Base-by-base conservation (phyloP, 2,329 filamentous ascomycete genomes). In the Ceratocystis colombiana region DNA sequence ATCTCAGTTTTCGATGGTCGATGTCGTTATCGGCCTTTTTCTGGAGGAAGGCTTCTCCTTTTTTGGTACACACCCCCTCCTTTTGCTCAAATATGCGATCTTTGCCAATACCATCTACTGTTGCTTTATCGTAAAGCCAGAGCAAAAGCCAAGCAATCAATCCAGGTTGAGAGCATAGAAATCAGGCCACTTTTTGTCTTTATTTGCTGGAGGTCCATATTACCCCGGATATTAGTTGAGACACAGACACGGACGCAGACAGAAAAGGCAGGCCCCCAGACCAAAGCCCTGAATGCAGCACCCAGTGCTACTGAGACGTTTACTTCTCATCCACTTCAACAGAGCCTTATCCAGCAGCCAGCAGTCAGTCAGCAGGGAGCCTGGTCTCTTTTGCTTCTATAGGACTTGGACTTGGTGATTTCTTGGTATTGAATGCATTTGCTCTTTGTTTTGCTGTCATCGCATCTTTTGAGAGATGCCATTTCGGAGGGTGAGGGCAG, bases 401-500 rank as follows among this genome's bases (percentile, higher is more conserved):
- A 41, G 37, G 10, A 12, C 37, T 41, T 12, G 37, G 37, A 41
- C 37, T 41, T 41, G 37, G 37, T 41, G 37, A 53, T 20, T 53
- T 53, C 48, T 22, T 25, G 22, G 48, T 10, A 22, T 25, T 53
- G 7, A 15, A n/a, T 10, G 10, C 8, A 48, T 5, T 10, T 53
- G 48, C 10, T 53, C 48, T 53, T 20, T 20, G 20, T 48, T 48
- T 20, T 48, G 46, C 55, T 33, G 55, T 37, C 55, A 37, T 59
- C 55, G 55, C 55, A 37, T 59, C 55, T 59, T 22, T 59, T 57
- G 28, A 37, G 28, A 59, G 55, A 37, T 37, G 55, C 2, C 28
- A 37, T 17, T 25, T 30, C 22, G 2, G 7, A 12, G n/a, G 48
- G n/a, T 10, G 48, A 25, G 37, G 37, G 48, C 2, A 53, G 48